These are phyloP conservation scores for Prosopis cineraria DNA, from an alignment of 306 rosid species.

Conservation along the genomic window DNA sequence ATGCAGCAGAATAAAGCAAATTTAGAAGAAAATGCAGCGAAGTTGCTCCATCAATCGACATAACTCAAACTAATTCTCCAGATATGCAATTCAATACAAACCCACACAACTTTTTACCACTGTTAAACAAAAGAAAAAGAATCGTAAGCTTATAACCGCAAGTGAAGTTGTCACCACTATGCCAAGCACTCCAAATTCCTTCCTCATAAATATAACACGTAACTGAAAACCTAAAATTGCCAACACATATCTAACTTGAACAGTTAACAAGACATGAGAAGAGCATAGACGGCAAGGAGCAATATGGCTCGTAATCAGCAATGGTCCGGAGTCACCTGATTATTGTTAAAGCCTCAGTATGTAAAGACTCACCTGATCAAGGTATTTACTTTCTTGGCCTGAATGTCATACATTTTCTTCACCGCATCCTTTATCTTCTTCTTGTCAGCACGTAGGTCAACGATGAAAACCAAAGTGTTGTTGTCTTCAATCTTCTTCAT, in stretches of 20 bases:
- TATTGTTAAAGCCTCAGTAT: neutral
- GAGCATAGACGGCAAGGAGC: neutral
- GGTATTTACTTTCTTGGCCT: conserved; percentile 86
- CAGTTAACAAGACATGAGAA: neutral
- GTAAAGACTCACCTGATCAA: conserved; percentile 65
- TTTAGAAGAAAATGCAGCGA: conserved; percentile 15
- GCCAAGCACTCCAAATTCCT: neutral
- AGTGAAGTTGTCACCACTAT: neutral
- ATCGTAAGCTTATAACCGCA: neutral
- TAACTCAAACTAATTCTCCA: neutral
- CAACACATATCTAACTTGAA: neutral
- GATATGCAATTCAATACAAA: neutral
- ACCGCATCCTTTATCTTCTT: conserved; percentile 88
- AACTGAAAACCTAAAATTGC: neutral
- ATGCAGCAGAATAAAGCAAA: conserved; percentile 18
- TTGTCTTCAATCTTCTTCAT: conserved; percentile 93
- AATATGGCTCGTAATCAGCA: neutral
- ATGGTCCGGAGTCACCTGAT: neutral
- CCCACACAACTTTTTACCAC: neutral
- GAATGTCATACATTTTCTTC: conserved; percentile 87
- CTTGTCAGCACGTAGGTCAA: conserved; percentile 85
- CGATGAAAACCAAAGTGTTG: conserved; percentile 85
- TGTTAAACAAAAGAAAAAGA: neutral
- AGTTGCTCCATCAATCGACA: neutral
- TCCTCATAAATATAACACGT: neutral